phyloP scores from a whole-genome alignment of 2,329 filamentous ascomycete genomes.

The Venturia oleaginea region DNA sequence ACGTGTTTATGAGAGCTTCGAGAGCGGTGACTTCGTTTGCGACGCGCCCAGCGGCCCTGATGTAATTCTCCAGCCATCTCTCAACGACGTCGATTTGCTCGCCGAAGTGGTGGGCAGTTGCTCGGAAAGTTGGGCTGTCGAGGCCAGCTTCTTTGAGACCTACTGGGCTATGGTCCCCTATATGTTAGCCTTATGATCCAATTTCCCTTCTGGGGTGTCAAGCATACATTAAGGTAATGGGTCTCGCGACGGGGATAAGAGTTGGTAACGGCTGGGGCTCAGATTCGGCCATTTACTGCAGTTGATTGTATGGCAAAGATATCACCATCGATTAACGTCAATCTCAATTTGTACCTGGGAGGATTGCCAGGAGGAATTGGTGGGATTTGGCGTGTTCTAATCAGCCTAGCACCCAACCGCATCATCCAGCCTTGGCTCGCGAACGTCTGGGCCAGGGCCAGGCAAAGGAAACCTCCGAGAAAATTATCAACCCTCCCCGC shows the following conservation, averaged over 20 bases:
- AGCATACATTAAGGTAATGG: constrained; percentile 34
- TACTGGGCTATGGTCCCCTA: constrained; percentile 51
- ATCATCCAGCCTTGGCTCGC: background rate
- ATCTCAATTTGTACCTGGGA: background rate
- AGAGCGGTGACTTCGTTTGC: constrained; percentile 60
- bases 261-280: constrained; percentile 21
- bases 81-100: constrained; percentile 90
- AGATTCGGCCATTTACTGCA: constrained; percentile 27
- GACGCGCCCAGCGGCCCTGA: constrained; percentile 53
- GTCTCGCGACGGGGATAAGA: constrained; percentile 31
- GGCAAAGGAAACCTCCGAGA: background rate
- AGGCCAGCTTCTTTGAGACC: constrained; percentile 88
- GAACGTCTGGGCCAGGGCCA: no score
- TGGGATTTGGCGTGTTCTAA: background rate
- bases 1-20: constrained; percentile 69
- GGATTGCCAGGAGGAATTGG: background rate
- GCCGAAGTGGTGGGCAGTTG: constrained; percentile 73
- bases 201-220: background rate
- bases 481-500: constrained; percentile 5
- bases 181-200: background rate
- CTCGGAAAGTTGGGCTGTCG: constrained; percentile 92
- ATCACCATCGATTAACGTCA: background rate
- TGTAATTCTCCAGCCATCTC: constrained; percentile 75
- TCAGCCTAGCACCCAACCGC: background rate
- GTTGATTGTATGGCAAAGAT: no score